Evolutionary conservation across 805 yeast genomes (phyloP).

Genomic region (Candida nitratophila): DNA sequence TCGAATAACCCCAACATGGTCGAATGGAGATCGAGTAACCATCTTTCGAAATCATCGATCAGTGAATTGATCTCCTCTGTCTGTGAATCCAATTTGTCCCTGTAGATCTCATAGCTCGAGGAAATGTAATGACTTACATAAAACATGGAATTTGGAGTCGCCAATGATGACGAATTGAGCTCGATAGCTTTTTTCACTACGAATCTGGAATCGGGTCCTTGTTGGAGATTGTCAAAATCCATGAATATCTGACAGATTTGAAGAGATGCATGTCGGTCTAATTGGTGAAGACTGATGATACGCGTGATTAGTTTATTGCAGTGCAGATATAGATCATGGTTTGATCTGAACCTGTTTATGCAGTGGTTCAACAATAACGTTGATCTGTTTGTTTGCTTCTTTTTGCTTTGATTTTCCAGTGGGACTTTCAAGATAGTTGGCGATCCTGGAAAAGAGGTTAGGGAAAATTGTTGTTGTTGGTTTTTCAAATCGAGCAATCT

Average conservation of each 20-base stretch:
- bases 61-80: not conserved
- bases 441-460: too few species aligned
- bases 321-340: not conserved
- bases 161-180: not conserved
- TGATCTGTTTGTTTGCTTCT: not conserved
- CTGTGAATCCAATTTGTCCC: slow-evolving; percentile 11
- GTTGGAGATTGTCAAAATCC: too few species aligned
- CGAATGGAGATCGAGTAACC: not conserved
- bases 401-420: not conserved
- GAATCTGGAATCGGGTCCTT: too few species aligned
- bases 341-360: not conserved
- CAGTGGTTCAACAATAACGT: not conserved
- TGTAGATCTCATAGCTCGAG: slow-evolving; percentile 17
- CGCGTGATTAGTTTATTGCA: not conserved
- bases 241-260: not conserved
- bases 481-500: too few species aligned
- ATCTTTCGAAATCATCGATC: not conserved
- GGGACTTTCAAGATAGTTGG: not conserved
- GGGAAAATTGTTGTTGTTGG: too few species aligned
- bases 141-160: slow-evolving; percentile 17
- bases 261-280: not conserved
- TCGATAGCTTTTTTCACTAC: not conserved
- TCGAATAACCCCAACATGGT: slow-evolving; percentile 3
- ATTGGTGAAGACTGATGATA: not conserved
- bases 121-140: slow-evolving; percentile 18